phyloP scores from a whole-genome alignment of 1,139 yeast species.

The Torulaspora pretoriensis region DNA sequence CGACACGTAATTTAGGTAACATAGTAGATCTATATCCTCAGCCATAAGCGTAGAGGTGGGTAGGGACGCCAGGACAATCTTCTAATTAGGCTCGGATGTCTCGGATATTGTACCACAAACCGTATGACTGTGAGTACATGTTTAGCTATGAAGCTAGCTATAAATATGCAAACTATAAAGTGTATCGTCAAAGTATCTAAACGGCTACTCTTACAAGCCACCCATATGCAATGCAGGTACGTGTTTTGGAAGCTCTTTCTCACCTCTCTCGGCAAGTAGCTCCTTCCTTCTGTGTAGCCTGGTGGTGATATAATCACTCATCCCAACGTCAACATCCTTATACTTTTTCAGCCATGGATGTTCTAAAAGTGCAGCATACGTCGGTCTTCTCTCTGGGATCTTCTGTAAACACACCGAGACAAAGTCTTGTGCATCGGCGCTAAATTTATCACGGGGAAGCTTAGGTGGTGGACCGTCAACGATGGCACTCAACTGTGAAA shows the following conservation, averaged over 20 bases:
- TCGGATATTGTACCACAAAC: too few species aligned
- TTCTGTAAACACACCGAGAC: constrained; percentile 78
- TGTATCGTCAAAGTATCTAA: constrained; percentile 3
- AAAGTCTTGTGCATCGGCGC: constrained; percentile 76
- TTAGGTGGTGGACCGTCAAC: constrained; percentile 95
- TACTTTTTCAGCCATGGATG: constrained; percentile 78
- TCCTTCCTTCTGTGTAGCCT: constrained; percentile 34
- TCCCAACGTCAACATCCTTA: constrained; percentile 40
- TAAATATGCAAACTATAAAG: constrained; percentile 4
- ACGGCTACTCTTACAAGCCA: constrained; percentile 23
- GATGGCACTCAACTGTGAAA: constrained; percentile 89
- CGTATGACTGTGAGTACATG: neutral
- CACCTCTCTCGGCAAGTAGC: constrained; percentile 30
- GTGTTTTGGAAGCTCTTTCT: constrained; percentile 26
- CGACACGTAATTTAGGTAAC: too few species aligned
- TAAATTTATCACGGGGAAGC: constrained; percentile 54
- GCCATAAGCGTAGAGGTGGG: too few species aligned
- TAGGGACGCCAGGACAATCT: too few species aligned
- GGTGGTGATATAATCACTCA: constrained; percentile 38
- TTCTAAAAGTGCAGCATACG: constrained; percentile 63
- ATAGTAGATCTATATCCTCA: too few species aligned
- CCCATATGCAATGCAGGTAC: constrained; percentile 39
- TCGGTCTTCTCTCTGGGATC: constrained; percentile 78
- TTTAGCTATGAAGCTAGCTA: constrained; percentile 2
- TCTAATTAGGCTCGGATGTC: too few species aligned